Base-by-base conservation (phyloP, 2,329 filamentous ascomycete species). In the Dactylellina sp. region DNA sequence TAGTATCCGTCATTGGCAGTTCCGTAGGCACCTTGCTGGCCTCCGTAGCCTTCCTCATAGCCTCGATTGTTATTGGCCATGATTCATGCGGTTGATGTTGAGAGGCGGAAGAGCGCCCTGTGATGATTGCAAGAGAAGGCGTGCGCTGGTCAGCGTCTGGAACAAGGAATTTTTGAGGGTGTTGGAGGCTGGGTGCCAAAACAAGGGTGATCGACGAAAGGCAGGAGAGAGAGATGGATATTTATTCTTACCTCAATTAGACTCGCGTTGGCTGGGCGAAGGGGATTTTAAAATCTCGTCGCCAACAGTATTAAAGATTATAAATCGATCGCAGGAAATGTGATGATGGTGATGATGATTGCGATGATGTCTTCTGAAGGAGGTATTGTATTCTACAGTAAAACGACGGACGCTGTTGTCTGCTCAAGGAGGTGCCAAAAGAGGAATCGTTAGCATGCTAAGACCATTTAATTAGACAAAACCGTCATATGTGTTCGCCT, bases 1-100 rank as follows among this genome's bases (percentile, higher is more conserved):
- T 95, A 93, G 79, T 89, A 88, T 79, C 78, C 77, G 40, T 77
- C 83, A 12, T 70, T 40, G 16, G 39, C 24, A n/a, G 12, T 39
- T 32, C 25, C 52, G 49, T 71, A 63, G 40, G 46, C 70, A n/a
- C 52, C 70, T 9, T 86, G 83, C 71, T 85, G 83, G 77, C 82
- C 82, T 81, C 83, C 83, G 64, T 75, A 75, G 71, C 71, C 71
- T 22, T 75, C 71, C 60, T 74, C 70, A 74, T 74, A 74, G 70
- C 70, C 70, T 74, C 70, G 61, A 28, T 61, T 61, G 70, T 74
- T 65, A 61, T 40, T 56, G 61, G 70, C 70, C 70, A 74, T 74
- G 70, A 57, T 66, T 61, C 70, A 74, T 74, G 70, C 70, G 70
- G 50, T 55, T 49, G 39, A 16, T 61, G 70, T 61, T 74, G 55